These are phyloP conservation scores for Epichloe festucae DNA, from an alignment of 2,329 filamentous ascomycete species.

Conservation along the genomic window DNA sequence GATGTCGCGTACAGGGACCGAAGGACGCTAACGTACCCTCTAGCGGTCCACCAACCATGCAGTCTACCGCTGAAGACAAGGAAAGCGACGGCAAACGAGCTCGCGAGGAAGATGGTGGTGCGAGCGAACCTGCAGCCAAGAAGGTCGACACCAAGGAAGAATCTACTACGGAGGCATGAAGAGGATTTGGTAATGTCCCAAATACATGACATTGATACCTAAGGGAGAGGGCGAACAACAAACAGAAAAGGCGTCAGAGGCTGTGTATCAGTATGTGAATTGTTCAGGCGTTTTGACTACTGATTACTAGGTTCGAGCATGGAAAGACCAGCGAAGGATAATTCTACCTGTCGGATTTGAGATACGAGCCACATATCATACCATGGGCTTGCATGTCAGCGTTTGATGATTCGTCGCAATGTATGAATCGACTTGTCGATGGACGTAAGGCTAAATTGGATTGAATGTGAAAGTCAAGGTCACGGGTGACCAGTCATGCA, in stretches of 20 bases:
- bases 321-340: not conserved
- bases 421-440: conserved; percentile 15
- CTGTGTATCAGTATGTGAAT: not conserved
- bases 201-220: not conserved
- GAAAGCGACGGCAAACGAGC: conserved; percentile 37
- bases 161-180: conserved; percentile 6
- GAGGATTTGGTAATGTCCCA: not conserved
- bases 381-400: not conserved
- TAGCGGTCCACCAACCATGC: conserved; percentile 25
- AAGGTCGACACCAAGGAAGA: conserved; percentile 45
- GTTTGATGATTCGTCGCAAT: not conserved
- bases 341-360: not conserved
- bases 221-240: not conserved
- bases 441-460: too few species aligned
- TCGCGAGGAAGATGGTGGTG: conserved; percentile 35
- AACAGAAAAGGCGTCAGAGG: not conserved
- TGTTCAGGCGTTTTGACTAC: conserved; percentile 1
- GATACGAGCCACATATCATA: too few species aligned
- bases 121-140: conserved; percentile 41
- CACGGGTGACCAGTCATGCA: too few species aligned
- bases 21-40: conserved; percentile 7
- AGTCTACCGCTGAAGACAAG: conserved; percentile 28
- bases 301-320: conserved; percentile 1
- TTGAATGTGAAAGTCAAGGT: too few species aligned
- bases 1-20: not conserved